Evolutionary conservation across 2,329 filamentous ascomycete genomes (phyloP), one percentile per base, ranked within the genome.

Genomic region (Trichoderma gracile): DNA sequence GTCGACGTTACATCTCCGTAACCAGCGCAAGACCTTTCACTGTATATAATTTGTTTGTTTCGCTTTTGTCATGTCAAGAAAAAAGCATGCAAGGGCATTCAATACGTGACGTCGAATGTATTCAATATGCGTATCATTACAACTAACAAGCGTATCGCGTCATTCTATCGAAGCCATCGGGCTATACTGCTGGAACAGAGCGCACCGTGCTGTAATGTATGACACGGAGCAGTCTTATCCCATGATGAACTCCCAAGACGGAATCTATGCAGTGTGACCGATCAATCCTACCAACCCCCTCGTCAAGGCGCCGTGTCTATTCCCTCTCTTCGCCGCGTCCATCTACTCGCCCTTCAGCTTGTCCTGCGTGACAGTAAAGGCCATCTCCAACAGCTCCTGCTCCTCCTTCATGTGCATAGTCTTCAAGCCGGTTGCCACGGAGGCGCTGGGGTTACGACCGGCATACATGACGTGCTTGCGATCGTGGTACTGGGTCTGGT

Each of bases 391-490:
- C 71, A 99, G 78, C 54, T 95, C 92, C 76, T 91, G 84, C 84
- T 98, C 95, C 82, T 99, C 95, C 85, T 94, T 96, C 79, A 88
- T 81, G 79, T 99, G 95, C 63, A 85, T 87, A 50, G 84, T 81
- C 88, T 99, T 99, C 75, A 95, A 81, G 78, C 95, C 95, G 62
- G 94, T 97, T 43, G 95, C 95, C 27, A 98, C 94, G 68, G 90
- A 94, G 17, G 95, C 94, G 74, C 92, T 97, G 43, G 94, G 94
- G 79, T 93, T 89, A 72, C 95, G 90, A 70, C 95, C 95, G 66
- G 95, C 95, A 78, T 98, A 99, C 87, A 97, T 92, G 76, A 97
- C 93, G 80, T 96, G 92, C 81, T 96, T 93, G 75, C 91, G 88
- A 80, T 96, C 89, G 82, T 98, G 94, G 80, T 96, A 84, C 80